phyloP scores from a whole-genome alignment of 129 eudicot species.

The Artemisia annua region DNA sequence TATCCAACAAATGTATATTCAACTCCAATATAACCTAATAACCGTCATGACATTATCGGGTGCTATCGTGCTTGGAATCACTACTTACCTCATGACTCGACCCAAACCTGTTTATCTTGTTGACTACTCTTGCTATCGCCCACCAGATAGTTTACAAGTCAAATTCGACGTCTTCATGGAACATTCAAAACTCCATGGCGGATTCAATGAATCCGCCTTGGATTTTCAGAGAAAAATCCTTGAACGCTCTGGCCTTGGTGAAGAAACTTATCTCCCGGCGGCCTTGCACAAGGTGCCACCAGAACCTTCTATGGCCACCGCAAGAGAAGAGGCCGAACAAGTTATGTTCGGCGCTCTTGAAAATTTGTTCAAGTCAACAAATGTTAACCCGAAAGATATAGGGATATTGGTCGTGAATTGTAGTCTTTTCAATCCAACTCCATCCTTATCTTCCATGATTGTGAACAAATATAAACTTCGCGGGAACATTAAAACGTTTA shows the following conservation, averaged over 20 bases:
- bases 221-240: slow-evolving; percentile 65
- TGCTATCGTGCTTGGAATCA: slow-evolving; percentile 22
- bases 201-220: slow-evolving; percentile 50
- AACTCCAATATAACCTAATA: slow-evolving; percentile 34
- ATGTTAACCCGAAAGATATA: slow-evolving; percentile 48
- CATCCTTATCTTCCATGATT: slow-evolving; percentile 59
- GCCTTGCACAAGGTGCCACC: slow-evolving; percentile 57
- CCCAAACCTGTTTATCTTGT: slow-evolving; percentile 53
- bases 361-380: slow-evolving; percentile 41
- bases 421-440: slow-evolving; percentile 68
- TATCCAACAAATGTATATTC: slow-evolving; percentile 23
- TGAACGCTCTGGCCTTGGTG: slow-evolving; percentile 72
- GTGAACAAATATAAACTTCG: slow-evolving; percentile 53
- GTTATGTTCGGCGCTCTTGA: slow-evolving; percentile 66
- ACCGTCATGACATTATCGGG: slow-evolving; percentile 30
- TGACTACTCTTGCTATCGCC: slow-evolving; percentile 48
- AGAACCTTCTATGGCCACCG: slow-evolving; percentile 52
- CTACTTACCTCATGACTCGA: slow-evolving; percentile 45
- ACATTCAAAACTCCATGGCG: slow-evolving; percentile 49
- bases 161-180: slow-evolving; percentile 42
- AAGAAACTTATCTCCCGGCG: slow-evolving; percentile 56
- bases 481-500: slow-evolving; percentile 46
- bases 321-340: slow-evolving; percentile 52
- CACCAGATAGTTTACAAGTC: slow-evolving; percentile 39
- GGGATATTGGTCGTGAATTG: slow-evolving; percentile 65